Evolutionary conservation across 805 yeast species (phyloP).

Genomic region (Barnettozyma californica): DNA sequence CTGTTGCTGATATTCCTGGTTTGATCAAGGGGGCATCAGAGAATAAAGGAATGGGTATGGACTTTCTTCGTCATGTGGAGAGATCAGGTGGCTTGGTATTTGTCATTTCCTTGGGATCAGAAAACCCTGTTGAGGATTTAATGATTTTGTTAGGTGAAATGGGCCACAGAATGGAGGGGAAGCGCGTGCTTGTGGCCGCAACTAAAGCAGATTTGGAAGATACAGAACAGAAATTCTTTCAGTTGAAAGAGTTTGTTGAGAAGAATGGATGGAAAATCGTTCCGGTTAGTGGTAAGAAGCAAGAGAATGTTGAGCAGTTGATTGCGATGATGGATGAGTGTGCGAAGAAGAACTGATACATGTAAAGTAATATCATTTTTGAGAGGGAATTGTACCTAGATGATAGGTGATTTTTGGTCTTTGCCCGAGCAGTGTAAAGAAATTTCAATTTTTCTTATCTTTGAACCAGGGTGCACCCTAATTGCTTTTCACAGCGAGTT

Average conservation of each 20-base stretch:
- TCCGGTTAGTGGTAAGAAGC: constrained; percentile 78
- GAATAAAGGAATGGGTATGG: constrained; percentile 90
- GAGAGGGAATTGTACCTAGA: neutral
- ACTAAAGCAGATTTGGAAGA: constrained; percentile 86
- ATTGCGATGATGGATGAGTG: constrained; percentile 65
- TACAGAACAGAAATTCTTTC: constrained; percentile 41
- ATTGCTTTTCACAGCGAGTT: too few species aligned
- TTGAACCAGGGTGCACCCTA: too few species aligned
- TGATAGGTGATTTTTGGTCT: neutral
- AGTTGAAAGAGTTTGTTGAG: constrained; percentile 41
- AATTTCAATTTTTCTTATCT: neutral
- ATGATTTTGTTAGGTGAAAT: constrained; percentile 61
- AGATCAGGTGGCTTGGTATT: constrained; percentile 86
- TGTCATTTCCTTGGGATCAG: constrained; percentile 70
- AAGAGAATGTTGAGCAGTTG: constrained; percentile 67
- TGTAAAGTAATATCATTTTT: neutral
- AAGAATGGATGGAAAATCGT: constrained; percentile 57
- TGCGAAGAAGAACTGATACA: constrained; percentile 19
- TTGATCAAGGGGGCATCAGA: constrained; percentile 82
- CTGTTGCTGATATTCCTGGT: constrained; percentile 98
- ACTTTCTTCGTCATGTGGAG: constrained; percentile 87
- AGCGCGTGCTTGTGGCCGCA: constrained; percentile 71
- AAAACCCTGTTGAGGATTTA: constrained; percentile 64
- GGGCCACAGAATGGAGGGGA: constrained; percentile 58
- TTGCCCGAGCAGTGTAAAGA: neutral